Base-by-base conservation (phyloP, 208 protist species). In the Leishmania guyanensis region DNA sequence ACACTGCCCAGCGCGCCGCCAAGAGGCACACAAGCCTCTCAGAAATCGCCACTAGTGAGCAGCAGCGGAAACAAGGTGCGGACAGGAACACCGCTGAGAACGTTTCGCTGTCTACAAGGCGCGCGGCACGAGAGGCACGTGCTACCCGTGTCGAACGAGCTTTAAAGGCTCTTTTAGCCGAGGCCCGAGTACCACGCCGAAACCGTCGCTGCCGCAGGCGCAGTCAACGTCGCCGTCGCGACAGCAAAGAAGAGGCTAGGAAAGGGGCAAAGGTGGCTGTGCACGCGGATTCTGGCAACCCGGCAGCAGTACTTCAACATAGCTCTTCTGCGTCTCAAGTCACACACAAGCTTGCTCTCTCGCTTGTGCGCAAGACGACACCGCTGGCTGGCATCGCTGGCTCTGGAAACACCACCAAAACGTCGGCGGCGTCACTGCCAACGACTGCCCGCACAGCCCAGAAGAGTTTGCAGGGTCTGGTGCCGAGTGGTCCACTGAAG, bases 401-500 rank as follows among this genome's bases (percentile, higher is more conserved):
- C 2, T 6, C 72, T 17, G 51, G 6, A 29, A 62, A 43, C 8
- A 2, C 51, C 12, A 36, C 71, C 71, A 43, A 39, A 36, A 54
- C 46, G 5, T 53, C 56, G 39, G 22, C 6, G 6, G 39, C 16
- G 0, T 5, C 12, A 29, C 54, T 56, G 46, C 54, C 43, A 8
- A 50, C 74, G 0, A 54, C 64, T 3, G 66, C 56, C 12, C 68
- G 50, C 48, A 29, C 48, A 10, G 78, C 79, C 5, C 83, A 86
- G 39, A 80, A 69, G 50, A 81, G 36, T 50, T 66, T 86, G 36
- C 79, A 78, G 46, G 22, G 68, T 0, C 22, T 86, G 54, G 83
- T 83, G 56, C 78, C 78, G 1, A 78, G 33, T 4, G 79, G 78
- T 4, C 83, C 83, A 4, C 80, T 84, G 58, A 78, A 71, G 53